Conservation (phyloP, 148 eudicot species). For the Polygonum aviculare region DNA sequence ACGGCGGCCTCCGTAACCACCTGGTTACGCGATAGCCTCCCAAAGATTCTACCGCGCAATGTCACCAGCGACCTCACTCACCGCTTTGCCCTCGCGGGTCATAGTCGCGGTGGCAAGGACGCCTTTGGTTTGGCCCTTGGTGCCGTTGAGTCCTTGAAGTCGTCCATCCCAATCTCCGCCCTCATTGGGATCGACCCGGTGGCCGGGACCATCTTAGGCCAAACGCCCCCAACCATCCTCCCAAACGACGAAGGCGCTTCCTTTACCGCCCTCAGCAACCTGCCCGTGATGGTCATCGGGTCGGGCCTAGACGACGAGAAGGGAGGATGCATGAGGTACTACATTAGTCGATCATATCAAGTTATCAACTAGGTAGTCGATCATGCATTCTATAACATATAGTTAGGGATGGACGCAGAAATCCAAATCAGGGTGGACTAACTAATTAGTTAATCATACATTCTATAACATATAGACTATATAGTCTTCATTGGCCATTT, state of each 20-base stretch:
- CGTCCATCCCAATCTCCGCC: conserved; percentile 19
- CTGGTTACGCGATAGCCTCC: conserved; percentile 30
- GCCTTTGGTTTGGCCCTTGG: conserved; percentile 45
- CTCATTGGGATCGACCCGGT: conserved; percentile 43
- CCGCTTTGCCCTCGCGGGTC: conserved; percentile 32
- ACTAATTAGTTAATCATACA: no score
- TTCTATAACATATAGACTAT: no score
- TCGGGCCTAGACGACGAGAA: neutral
- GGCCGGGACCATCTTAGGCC: conserved; percentile 17
- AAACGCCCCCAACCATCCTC: neutral
- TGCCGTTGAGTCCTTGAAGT: neutral
- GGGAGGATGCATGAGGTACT: neutral
- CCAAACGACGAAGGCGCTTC: neutral
- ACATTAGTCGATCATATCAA: no score
- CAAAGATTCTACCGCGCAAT: conserved; percentile 16
- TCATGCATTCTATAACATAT: no score
- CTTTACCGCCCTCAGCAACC: neutral
- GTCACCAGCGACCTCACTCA: conserved; percentile 23
- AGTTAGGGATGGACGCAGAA: no score
- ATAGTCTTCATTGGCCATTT: no score
- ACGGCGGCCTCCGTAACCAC: conserved; percentile 21
- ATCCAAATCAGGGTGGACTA: no score
- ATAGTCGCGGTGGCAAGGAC: conserved; percentile 45
- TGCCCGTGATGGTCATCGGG: conserved; percentile 1
- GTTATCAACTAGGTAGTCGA: no score